Base-by-base conservation (phyloP, 2,329 filamentous ascomycete genomes). In the Dryadomyces quercus-mongolicae region DNA sequence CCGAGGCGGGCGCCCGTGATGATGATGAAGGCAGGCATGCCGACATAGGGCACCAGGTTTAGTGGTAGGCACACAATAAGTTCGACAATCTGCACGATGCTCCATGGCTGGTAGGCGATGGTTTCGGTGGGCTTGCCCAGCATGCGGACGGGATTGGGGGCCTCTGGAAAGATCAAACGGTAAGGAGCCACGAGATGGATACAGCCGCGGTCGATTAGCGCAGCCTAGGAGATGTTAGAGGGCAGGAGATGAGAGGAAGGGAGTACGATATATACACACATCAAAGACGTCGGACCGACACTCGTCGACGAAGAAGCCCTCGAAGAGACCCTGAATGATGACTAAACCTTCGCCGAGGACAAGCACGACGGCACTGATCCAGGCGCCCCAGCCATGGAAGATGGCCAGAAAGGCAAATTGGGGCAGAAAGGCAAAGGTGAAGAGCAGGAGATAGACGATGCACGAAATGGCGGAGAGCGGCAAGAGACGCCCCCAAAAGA, bases 321-420 rank as follows among this genome's bases (percentile, higher is more conserved):
- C 86, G 58, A 91, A 91, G 1, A 91, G 70, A 5, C 71, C 77
- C 57, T 75, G 72, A 20, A 87, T 82, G 53, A 89, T 84, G 43
- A 90, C 82, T 59, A 88, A 72, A 0, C 85, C 86, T 62, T 90
- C 85, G 47, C 88, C 88, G n/a, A 98, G 75, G 0, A 95, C 88
- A 49, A 97, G 74, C 58, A 97, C 84, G 0, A 88, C 82, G 2
- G 86, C 90, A 62, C 89, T 96, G 55, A 95, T 70, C 87, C 89
- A 95, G n/a, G 93, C 93, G 34, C 84, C 84, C 56, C 82, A 78
- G 21, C 86, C 86, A 62, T 97, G 91, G 67, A 96, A 97, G 60
- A 97, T 80, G 16, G 86, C 84, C 21, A 98, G 78, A 63, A 98
- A 88, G 1, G 88, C 87, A 54, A 89, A 89, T 66, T 97, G 88